Base-by-base conservation (phyloP, 495 filamentous ascomycete species). In the Penicillium paxilli region DNA sequence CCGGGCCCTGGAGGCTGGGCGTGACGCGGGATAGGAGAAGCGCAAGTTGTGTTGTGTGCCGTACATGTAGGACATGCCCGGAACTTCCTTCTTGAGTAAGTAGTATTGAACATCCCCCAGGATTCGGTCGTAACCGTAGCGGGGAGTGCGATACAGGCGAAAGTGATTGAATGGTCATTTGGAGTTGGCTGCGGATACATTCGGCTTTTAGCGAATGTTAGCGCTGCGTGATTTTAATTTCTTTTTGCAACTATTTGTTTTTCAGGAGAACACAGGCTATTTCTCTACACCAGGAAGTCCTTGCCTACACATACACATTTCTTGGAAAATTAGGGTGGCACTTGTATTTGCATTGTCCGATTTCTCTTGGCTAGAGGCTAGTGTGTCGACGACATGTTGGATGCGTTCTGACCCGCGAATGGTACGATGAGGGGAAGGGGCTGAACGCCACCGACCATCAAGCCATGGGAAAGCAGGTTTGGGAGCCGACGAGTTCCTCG, bases 1-100 rank as follows among this genome's bases (percentile, higher is more conserved):
- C 40, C n/a, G n/a, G n/a, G n/a, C n/a, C n/a, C n/a, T n/a, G n/a
- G 19, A 21, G 21, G 40, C 19, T 21, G 40, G 40, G 21, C 35
- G 21, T 9, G 38, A 38, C 24, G 45, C 41, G 42, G 33, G 19
- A 25, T 23, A 40, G 44, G 7, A 38, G 35, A 23, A 22, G 40
- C 23, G 40, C 19, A 20, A 21, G 12, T 42, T 42, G 20, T 21
- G 40, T 23, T 14, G 4, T 10, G 35, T 23, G 47, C n/a, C n/a
- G n/a, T n/a, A n/a, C n/a, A n/a, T n/a, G n/a, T n/a, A n/a, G 40
- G 45, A 46, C 44, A 30, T n/a, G 30, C 45, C 50, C 59, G 63
- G 63, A 66, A 64, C 54, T 66, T 57, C 63, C 63, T 63, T 16
- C 46, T 42, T 32, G 24, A 55, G 63, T 44, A 65, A 40, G 49